Evolutionary conservation across 805 yeast genomes (phyloP), one percentile per base, ranked within the genome.

Genomic region (Ogataea ganodermae): DNA sequence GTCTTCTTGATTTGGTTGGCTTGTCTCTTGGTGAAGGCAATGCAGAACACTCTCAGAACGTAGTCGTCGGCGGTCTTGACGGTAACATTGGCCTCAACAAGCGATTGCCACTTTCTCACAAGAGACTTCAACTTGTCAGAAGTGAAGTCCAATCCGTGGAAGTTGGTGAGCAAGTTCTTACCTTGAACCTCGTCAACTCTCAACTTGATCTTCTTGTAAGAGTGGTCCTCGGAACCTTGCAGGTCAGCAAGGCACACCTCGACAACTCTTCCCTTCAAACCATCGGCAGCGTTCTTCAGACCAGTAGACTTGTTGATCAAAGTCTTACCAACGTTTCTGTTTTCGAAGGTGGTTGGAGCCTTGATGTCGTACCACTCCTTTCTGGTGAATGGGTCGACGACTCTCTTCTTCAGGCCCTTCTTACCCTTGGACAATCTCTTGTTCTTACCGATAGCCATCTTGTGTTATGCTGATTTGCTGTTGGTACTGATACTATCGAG

Each of bases 151-250:
- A 92, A 77, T 70, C 98, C 98, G 83, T 91, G 97, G 95, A 91
- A 92, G 95, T 92, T 92, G 82, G 98, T 91, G 74, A 91, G 83
- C 71, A 91, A 83, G 86, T 91, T 90, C 81, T 89, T 89, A 80
- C 97, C 98, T 81, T 92, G 97, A 66, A 91, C 96, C 80, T 92
- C 98, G 70, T 91, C 98, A 67, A 92, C 96, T 81, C 97, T 90
- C 78, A 92, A 88, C 79, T 86, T 89, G 72, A 92, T 80, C 81
- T 92, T 90, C 84, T 96, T 92, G 89, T 85, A 86, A 60, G 97
- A 84, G 84, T 91, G 96, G 80, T 92, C 98, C 82, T 92, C 98
- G 69, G 95, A 89, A 70, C 96, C 96, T 81, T 92, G 97, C 71
- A 92, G 84, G 77, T 92, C 98, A 67, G 97, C 98, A 63, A 92